Base-by-base conservation (phyloP, 2,329 filamentous ascomycete genomes). In the Neonectria hederae region DNA sequence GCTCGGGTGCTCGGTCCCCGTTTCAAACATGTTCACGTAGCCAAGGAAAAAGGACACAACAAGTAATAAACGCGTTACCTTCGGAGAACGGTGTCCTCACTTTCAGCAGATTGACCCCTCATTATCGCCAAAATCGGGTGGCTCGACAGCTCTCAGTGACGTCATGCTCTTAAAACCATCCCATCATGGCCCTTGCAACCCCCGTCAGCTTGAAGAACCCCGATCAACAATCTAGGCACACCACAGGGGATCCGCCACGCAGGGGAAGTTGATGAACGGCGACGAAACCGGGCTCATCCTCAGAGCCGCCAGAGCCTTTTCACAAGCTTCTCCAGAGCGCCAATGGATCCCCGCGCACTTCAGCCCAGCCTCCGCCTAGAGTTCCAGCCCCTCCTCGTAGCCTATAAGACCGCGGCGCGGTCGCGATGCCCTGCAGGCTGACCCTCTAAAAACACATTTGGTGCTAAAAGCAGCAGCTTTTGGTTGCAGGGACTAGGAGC, bases 111-210 rank as follows among this genome's bases (percentile, higher is more conserved):
- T 42, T 42, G 17, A 42, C 38, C 38, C 38, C 48, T 48, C 56
- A 48, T 55, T 28, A 32, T 51, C 14, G 51, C 43, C 26, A 13
- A 30, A 48, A 45, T 14, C 11, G n/a, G 22, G 43, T 43, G 28
- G 56, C 28, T 59, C 35, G 17, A 24, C n/a, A 26, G 49, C 51
- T 24, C 8, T 13, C 30, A 21, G 61, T 63, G 61, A 63, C 61
- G 61, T 63, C 61, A 63, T 63, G 42, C 42, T 42, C 35, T 13
- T 35, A 24, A 48, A 38, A 52, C 32, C 51, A 54, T 60, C 58
- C 58, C 32, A 19, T 45, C 24, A 49, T 54, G 49, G 14, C 35
- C 35, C 35, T 38, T 38, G 35, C 35, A 38, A 49, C 61, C 40
- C 40, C 19, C 35, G n/a, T 51, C 19, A 13, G 24, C 38, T 51